These are phyloP conservation scores for Colletotrichum gloeosporioides DNA, from an alignment of 2,329 filamentous ascomycete genomes.

Conservation along the genomic window DNA sequence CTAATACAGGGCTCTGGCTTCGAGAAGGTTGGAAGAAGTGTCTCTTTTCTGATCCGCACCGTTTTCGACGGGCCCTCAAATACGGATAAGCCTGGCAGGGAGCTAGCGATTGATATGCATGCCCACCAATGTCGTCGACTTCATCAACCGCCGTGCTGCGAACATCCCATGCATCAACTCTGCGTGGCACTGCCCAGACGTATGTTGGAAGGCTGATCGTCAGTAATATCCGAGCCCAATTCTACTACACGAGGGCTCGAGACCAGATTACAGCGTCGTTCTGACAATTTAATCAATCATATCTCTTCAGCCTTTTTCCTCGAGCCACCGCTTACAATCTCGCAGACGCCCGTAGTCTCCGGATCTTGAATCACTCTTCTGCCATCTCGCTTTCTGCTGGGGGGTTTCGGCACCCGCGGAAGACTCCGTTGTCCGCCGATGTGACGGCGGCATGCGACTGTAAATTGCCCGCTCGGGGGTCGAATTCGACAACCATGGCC, in stretches of 20 bases:
- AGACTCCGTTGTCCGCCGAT: background rate
- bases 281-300: background rate
- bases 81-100: background rate
- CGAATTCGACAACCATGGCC: background rate
- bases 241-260: background rate
- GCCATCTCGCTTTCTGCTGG: background rate
- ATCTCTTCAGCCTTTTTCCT: background rate
- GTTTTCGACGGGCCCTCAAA: background rate
- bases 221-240: background rate
- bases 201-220: background rate
- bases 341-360: background rate
- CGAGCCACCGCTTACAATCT: background rate
- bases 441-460: background rate
- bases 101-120: background rate
- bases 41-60: background rate
- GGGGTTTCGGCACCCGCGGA: background rate
- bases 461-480: background rate
- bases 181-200: background rate
- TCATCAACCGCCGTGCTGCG: background rate
- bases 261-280: background rate
- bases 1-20: slow-evolving; percentile 8
- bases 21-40: slow-evolving; percentile 17
- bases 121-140: background rate
- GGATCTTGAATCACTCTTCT: background rate
- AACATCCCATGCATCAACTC: background rate